Evolutionary conservation across 176 grass and related monocot genomes (phyloP), one percentile per base, ranked within the genome.

Genomic region (Avena eriantha): DNA sequence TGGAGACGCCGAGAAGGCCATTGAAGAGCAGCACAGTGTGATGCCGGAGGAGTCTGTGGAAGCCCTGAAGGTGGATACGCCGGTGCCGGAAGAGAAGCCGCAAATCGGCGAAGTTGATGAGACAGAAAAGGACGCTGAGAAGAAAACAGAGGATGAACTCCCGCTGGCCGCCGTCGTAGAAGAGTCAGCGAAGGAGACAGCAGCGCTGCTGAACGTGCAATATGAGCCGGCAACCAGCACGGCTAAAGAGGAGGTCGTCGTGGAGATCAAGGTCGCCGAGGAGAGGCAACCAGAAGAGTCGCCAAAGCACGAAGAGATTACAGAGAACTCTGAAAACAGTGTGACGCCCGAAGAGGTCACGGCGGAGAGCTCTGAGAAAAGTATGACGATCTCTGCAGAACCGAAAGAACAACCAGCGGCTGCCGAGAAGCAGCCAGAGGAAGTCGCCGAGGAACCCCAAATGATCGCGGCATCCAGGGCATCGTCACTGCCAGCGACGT

Each of bases 201-300:
- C 59, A 41, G 13, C 36, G 29, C n/a, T 13, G 22, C 23, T 31
- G 72, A 51, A 51, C 72, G 46, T 31, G 71, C 71, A 26, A 26
- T 26, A 89, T 51, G 82, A 79, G 12, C 17, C 33, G 12, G 23
- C 35, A 11, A 73, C 29, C 3, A 78, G 18, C 63, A 26, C 61
- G 8, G 53, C 31, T 54, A 69, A 88, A 50, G 86, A 89, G 19
- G 87, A 35, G n/a, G 51, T 34, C 9, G 31, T 70, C 4, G 70
- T 81, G 50, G 84, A 61, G 41, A 60, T 14, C 22, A 84, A 77
- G 21, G 15, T 29, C 29, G 29, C 59, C 1, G 76, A 84, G 2
- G 86, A 79, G 21, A 81, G 12, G 21, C 59, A 33, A 11, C 77
- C 84, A 47, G 76, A 41, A 50, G 83, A 77, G 29, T 16, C 0